Evolutionary conservation across 805 yeast species (phyloP), one percentile per base, ranked within the genome.

Genomic region (Pichia heedii): DNA sequence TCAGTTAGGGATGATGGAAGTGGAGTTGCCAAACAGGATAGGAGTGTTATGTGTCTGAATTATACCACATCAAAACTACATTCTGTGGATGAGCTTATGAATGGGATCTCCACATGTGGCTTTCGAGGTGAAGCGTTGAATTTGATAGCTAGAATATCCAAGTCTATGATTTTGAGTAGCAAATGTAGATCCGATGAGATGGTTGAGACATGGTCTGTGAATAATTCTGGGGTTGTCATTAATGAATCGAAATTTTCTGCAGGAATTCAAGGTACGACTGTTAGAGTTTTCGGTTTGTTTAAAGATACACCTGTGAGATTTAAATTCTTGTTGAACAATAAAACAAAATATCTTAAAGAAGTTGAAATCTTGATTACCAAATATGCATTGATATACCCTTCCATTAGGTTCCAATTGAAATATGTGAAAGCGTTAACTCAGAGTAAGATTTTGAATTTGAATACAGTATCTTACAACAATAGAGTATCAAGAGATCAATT

Each of bases 101-200:
- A 33, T 15, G 56, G 56, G 3, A 41, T 65, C 5, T 22, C 44
- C 1, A 60, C 74, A 0, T 58, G 69, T 41, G 79, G 80, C 0
- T 74, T 69, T 47, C 58, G 76, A 53, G 81, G 79, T 8, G 73
- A 72, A 46, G 76, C 77, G 0, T 52, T 76, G 8, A 62, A 61
- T 50, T 58, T 62, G 35, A 52, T 75, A 20, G 57, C 66, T 22
- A 63, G 52, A 37, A 45, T 63, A 21, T 52, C 58, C 18, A 61
- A 62, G 1, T 39, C 56, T 0, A 39, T 68, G 48, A 56, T 57
- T 34, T 54, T 70, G 0, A 50, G 50, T 10, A 58, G 69, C 0
- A 62, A 54, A 42, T 58, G 66, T 3, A 16, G 36, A 5, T 36
- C 42, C 0, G 72, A 68, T n/a, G 24, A 26, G 1, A 47, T 58